phyloP scores from a whole-genome alignment of 2,329 filamentous ascomycete genomes.

The Ciborinia camelliae region DNA sequence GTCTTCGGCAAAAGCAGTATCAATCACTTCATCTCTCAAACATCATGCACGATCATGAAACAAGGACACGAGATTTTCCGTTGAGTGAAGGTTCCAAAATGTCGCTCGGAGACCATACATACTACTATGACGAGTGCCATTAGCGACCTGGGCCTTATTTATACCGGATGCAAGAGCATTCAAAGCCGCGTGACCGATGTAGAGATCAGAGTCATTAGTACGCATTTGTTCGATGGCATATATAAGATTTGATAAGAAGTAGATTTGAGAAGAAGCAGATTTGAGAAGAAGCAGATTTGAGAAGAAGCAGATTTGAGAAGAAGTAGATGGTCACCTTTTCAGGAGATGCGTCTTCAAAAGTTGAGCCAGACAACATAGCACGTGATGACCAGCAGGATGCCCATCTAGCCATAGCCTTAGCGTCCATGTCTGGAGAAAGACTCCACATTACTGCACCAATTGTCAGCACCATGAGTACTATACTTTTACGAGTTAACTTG shows the following conservation, averaged over 20 bases:
- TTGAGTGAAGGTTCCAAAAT: constrained; percentile 7
- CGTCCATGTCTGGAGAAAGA: constrained; percentile 3
- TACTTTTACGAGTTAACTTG: background rate
- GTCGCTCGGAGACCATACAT: background rate
- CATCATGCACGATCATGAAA: background rate
- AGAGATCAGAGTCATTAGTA: background rate
- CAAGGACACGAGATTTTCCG: background rate
- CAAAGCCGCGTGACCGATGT: background rate
- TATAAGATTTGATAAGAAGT: background rate
- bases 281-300: too few species aligned
- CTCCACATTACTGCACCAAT: background rate
- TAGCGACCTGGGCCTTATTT: constrained; percentile 4
- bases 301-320: too few species aligned
- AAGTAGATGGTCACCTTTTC: constrained; percentile 4
- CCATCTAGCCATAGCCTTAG: constrained; percentile 6
- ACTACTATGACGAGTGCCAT: background rate
- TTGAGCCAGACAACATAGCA: background rate
- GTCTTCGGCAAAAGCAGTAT: constrained; percentile 1
- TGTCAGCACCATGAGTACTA: background rate
- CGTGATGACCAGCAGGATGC: background rate
- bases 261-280: too few species aligned
- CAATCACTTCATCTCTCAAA: background rate
- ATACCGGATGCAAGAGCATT: background rate
- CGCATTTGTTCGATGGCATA: background rate
- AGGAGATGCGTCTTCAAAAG: background rate